Base-by-base conservation (phyloP, 1,284 basidiomycete genomes). In the Trametes pubescens region DNA sequence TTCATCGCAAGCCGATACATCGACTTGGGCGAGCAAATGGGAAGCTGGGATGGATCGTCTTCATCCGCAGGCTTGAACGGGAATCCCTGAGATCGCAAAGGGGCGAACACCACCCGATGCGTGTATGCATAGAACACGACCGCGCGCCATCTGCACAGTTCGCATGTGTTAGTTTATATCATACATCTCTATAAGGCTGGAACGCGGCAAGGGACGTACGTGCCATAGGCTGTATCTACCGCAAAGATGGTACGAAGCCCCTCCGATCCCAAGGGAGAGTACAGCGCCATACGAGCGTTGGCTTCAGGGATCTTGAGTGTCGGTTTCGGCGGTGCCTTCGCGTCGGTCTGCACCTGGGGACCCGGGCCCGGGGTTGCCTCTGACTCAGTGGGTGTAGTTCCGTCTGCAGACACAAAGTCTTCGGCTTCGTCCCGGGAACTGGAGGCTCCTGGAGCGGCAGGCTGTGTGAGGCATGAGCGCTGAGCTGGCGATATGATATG, bases 91-190 rank as follows among this genome's bases (percentile, higher is more conserved):
- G 69, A 73, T 32, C 38, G 62, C 24, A 75, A 61, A 1, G 69
- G 71, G 2, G 65, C 60, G 51, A 74, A 73, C 5, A 53, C 34
- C n/a, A 73, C 52, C 13, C 62, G 59, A 4, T 65, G 62, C 2
- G 71, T 71, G 38, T 71, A 72, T 3, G 71, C 40, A 44, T 69
- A 73, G 57, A 69, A 69, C 4, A 73, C 46, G 26, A 71, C 57
- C 3, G 62, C 53, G 21, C 68, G 66, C 67, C 67, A 71, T 4
- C 73, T 75, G 55, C 29, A 8, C 29, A 3, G 29, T 32, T 21
- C 4, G 0, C 26, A 52, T 16, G 37, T 21, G 26, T 29, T 2
- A 48, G 32, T 13, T 11, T 14, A 60, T 26, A 37, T 22, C 32
- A 38, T 16, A n/a, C n/a, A n/a, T n/a, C n/a, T n/a, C n/a, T n/a